These are phyloP conservation scores for Stephanodiscus triporus DNA, from an alignment of 108 stramenopile genomes.

Conservation along the genomic window DNA sequence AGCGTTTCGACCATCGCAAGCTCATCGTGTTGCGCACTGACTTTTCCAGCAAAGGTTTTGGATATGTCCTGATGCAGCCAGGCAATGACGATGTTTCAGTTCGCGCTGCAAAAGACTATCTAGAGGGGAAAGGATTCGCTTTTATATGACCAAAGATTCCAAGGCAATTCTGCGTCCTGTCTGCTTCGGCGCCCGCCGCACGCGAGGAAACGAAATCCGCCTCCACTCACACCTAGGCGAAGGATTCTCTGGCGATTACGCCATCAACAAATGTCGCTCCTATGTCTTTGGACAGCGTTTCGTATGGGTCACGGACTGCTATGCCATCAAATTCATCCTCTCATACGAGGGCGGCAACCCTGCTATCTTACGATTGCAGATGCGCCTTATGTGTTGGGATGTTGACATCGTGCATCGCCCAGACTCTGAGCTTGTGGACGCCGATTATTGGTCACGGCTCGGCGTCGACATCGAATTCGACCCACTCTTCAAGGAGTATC, in stretches of 20 bases:
- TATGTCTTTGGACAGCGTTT: not conserved
- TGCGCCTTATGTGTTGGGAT: constrained; percentile 2
- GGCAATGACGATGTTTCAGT: too few relatives aligned
- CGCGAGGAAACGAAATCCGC: not conserved
- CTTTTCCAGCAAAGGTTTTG: constrained; percentile 14
- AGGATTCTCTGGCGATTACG: not conserved
- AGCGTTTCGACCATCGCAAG: not conserved
- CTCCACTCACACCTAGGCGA: not conserved
- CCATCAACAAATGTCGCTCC: not conserved
- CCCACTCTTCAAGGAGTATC: not conserved
- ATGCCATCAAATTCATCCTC: not conserved
- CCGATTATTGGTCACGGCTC: not conserved
- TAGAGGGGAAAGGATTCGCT: not conserved
- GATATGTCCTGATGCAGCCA: constrained; percentile 3
- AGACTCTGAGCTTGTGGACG: not conserved
- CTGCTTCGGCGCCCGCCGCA: not conserved
- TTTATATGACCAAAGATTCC: constrained; percentile 8
- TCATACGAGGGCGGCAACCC: constrained; percentile 3
- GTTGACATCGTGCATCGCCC: constrained; percentile 1
- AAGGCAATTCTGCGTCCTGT: constrained; percentile 3
- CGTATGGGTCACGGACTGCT: not conserved
- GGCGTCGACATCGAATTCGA: not conserved
- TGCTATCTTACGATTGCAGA: not conserved
- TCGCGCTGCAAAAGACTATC: too few relatives aligned
- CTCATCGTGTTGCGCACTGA: constrained; percentile 12